A percentile compares a stretch with the other conserved stretches of the same genome.
Evolutionary conservation across 768 basidiomycete species (phyloP).

Genomic region (Leccinum arenicola): DNA sequence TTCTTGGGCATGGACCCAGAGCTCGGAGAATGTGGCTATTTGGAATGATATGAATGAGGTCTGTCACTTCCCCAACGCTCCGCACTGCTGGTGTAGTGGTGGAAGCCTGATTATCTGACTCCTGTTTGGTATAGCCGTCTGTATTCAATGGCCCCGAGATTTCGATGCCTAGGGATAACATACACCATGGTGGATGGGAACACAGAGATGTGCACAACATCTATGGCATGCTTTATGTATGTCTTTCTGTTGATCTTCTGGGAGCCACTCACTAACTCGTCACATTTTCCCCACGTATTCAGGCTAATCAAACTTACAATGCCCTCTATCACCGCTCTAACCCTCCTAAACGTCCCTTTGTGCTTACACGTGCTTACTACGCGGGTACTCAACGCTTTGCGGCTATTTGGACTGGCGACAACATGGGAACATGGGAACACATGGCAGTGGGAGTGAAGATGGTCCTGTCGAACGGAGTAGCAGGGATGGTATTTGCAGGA

Average conservation of each 20-base stretch:
- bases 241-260: constrained; percentile 23
- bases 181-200: constrained; percentile 96
- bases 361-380: constrained; percentile 92
- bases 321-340: constrained; percentile 75
- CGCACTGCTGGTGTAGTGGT: not conserved
- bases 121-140: constrained; percentile 60
- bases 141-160: constrained; percentile 99
- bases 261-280: not conserved
- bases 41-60: constrained; percentile 99
- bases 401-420: constrained; percentile 99
- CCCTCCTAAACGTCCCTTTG: constrained; percentile 84
- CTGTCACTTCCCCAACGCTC: constrained; percentile 8
- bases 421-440: constrained; percentile 96
- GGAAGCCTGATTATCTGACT: not conserved
- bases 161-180: constrained; percentile 67
- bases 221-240: constrained; percentile 90
- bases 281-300: not conserved
- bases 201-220: constrained; percentile 97
- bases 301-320: constrained; percentile 84
- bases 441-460: constrained; percentile 93
- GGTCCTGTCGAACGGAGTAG: constrained; percentile 84
- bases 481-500: constrained; percentile 88
- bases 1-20: constrained; percentile 74
- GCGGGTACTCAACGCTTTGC: constrained; percentile 95
- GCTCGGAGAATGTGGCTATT: constrained; percentile 82